Conservation (phyloP, 192 early-diverging fungal genomes). For the Backusella mclennaniae region DNA sequence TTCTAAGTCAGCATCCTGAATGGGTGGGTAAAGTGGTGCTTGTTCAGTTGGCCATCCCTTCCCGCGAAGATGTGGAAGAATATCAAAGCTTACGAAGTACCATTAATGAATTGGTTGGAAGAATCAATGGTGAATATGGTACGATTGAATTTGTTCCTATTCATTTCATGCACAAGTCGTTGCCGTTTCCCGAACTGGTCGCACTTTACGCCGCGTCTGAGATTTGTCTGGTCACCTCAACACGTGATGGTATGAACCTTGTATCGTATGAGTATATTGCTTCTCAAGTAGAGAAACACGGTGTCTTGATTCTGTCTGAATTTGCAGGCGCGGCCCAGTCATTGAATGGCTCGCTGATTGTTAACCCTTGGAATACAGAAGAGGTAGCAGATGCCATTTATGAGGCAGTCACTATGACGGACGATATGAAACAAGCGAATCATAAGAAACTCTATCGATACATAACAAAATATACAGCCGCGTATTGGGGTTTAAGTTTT, state of each 20-base stretch:
- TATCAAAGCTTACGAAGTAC: conserved; percentile 91
- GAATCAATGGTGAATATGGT: conserved; percentile 96
- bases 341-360: conserved; percentile 94
- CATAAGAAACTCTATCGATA: conserved; percentile 91
- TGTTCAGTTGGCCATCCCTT: conserved; percentile 97
- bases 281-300: conserved; percentile 87
- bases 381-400: conserved; percentile 87
- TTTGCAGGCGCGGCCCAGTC: conserved; percentile 99
- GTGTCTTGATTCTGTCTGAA: conserved; percentile 94
- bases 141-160: conserved; percentile 98
- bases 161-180: conserved; percentile 96
- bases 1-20: conserved; percentile 85
- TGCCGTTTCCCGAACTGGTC: conserved; percentile 92
- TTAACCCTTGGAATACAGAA: conserved; percentile 99
- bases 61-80: conserved; percentile 97
- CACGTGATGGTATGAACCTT: conserved; percentile 99
- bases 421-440: conserved; percentile 73
- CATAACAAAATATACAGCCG: conserved; percentile 95
- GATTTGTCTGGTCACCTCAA: conserved; percentile 95
- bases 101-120: conserved; percentile 97
- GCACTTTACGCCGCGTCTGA: conserved; percentile 95
- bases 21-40: conserved; percentile 93
- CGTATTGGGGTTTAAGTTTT: conserved; percentile 96
- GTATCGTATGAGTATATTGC: conserved; percentile 99
- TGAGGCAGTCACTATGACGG: conserved; percentile 92